Evolutionary conservation across 73 alveolate species (phyloP).

Genomic region (Diophrys sp.): DNA sequence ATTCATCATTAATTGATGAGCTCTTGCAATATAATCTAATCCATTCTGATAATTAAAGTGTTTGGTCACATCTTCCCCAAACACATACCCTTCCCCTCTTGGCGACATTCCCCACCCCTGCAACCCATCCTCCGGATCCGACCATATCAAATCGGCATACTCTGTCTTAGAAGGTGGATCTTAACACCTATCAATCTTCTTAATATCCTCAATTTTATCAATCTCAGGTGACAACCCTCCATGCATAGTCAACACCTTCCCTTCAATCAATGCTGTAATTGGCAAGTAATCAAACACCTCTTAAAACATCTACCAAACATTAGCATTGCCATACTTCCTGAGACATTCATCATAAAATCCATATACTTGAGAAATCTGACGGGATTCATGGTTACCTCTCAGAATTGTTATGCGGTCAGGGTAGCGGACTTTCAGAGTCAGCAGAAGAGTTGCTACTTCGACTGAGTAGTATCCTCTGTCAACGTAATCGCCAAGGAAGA

Average conservation of each 20-base stretch:
- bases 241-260: constrained; percentile 86
- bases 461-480: constrained; percentile 88
- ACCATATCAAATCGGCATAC: constrained; percentile 90
- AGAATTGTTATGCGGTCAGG: constrained; percentile 73
- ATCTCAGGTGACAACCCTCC: constrained; percentile 95
- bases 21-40: constrained; percentile 82
- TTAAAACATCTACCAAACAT: constrained; percentile 76
- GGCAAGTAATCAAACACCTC: constrained; percentile 75
- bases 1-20: constrained; percentile 89
- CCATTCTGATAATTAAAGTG: constrained; percentile 81
- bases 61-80: constrained; percentile 74
- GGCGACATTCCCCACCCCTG: constrained; percentile 76
- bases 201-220: constrained; percentile 75
- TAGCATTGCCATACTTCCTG: constrained; percentile 86
- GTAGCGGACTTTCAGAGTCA: constrained; percentile 78
- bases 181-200: constrained; percentile 71
- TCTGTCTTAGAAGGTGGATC: constrained; percentile 92
- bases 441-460: constrained; percentile 75
- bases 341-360: too few relatives aligned
- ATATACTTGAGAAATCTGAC: constrained; percentile 78
- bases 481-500: too few relatives aligned
- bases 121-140: constrained; percentile 88
- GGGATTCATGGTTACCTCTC: constrained; percentile 86
- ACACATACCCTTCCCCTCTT: constrained; percentile 81
- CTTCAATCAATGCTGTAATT: constrained; percentile 82